Evolutionary conservation across 2,329 filamentous ascomycete genomes (phyloP), one percentile per base, ranked within the genome.

Genomic region (Epichloe hybrida): DNA sequence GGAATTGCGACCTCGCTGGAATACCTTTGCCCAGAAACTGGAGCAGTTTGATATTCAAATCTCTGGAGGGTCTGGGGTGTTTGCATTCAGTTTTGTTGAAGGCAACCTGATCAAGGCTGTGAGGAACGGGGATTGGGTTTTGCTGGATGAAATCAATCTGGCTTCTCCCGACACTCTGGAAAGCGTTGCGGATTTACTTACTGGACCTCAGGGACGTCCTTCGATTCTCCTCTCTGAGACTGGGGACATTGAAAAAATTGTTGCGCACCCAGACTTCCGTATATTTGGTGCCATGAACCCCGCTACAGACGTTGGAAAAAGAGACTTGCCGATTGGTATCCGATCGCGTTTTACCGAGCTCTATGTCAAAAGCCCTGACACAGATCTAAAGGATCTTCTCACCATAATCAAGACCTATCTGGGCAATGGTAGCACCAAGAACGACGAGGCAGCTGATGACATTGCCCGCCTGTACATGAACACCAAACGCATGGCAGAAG

Each of bases 261-360:
- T 83, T 54, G 93, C 90, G 0, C 91, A 98, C 65, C 84, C 88
- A 0, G 83, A 95, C 56, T 98, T 99, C 65, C 83, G 93, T 39
- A 86, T 99, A 13, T 98, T 99, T 62, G 94, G 88, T 48, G 93
- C 94, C 31, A 99, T 99, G 93, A 99, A 99, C 62, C 93, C 93
- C 34, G 93, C 93, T 5, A 98, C 93, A 3, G 93, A 99, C 70
- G 83, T 96, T 51, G 93, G 94, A 54, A 99, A 98, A 69, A 84
- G 91, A 51, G 93, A 98, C 65, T 72, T 99, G 15, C 89, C 91
- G 0, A 81, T 87, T 50, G 90, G 91, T 1, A 80, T 97, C 42
- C 78, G 91, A 50, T 95, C 90, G 8, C 80, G 90, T 46, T 99
- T 99, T 62, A 97, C 93, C 0, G 93, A 99, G 66, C 75, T 98